Base-by-base conservation (phyloP, 225 moss, liverwort and hornwort genomes). In the Polytrichum formosum region DNA sequence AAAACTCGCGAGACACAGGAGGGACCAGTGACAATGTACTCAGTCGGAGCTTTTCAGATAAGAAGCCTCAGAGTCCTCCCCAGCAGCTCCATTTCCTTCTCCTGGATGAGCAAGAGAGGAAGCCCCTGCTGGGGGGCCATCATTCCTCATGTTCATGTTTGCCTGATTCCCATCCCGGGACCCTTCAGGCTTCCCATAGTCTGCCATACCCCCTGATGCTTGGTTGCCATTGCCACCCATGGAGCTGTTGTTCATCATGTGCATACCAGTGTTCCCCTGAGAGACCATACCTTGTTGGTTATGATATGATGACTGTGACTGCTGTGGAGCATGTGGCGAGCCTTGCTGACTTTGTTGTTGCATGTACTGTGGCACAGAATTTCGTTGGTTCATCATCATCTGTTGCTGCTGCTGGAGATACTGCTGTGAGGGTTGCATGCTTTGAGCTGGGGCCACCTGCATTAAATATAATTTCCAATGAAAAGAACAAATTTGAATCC, bases 211-310 rank as follows among this genome's bases (percentile, higher is more conserved):
- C 66, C 82, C 85, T 28, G 73, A 28, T 29, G 75, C 26, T 62
- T 76, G 86, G 69, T 83, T 83, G 9, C 83, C 86, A 63, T 87
- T 87, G n/a, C 86, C 83, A 19, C 86, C 83, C 71, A 83, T 55
- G 28, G 82, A 72, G 35, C 67, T 80, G 67, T 59, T 83, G 78
- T 78, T 78, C 72, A 81, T 74, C 67, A 67, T 67, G 62, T 80
- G 86, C 72, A 87, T 66, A 26, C 83, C 83, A 4, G 74, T 64
- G 76, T 76, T 83, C 5, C 76, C 83, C 65, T 83, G 86, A 54
- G 80, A 61, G 54, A 66, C 80, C 68, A 76, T 75, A n/a, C 78
- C 86, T 64, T 87, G 86, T 75, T 80, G 86, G 71, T 70, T 87
- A 54, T 87, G 83, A 19, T 87, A 83, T 0, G 86, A 60, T 59